Evolutionary conservation across 768 basidiomycete species (phyloP).

Genomic region (Calocybe indica): DNA sequence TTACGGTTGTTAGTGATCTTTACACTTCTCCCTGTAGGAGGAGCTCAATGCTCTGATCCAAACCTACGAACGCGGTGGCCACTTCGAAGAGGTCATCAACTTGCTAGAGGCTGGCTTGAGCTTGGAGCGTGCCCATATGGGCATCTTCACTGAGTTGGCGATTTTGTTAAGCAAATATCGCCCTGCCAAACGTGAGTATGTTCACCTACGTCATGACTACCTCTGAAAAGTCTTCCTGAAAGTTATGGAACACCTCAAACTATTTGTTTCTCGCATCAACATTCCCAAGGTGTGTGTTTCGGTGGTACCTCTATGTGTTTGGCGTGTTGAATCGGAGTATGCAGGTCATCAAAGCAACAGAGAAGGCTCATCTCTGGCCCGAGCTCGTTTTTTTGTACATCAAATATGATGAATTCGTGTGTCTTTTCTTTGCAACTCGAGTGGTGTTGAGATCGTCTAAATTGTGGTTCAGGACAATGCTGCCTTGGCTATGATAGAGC

Average conservation of each 20-base stretch:
- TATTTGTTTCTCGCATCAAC: conserved; percentile 94
- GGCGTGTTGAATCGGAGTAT: neutral
- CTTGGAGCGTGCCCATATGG: conserved; percentile 97
- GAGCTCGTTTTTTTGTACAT: conserved; percentile 98
- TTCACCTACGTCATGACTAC: neutral
- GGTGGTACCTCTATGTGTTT: neutral
- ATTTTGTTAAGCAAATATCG: conserved; percentile 93
- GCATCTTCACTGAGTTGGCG: conserved; percentile 94
- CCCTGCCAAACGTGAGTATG: conserved; percentile 77
- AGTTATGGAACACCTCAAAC: conserved; percentile 99
- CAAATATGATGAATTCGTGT: conserved; percentile 92
- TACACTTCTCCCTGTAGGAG: conserved; percentile 40
- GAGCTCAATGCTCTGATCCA: conserved; percentile 70
- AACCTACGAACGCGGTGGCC: conserved; percentile 85
- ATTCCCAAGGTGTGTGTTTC: conserved; percentile 74
- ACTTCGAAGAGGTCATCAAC: conserved; percentile 90
- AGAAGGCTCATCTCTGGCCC: conserved; percentile 96
- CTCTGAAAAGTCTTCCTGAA: conserved; percentile 1
- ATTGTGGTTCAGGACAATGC: conserved; percentile 73
- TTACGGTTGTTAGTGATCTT: neutral
- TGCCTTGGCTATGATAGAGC: conserved; percentile 97
- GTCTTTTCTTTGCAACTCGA: conserved; percentile 17
- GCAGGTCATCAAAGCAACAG: conserved; percentile 89
- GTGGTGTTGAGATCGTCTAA: neutral
- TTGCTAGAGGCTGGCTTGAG: conserved; percentile 94